Evolutionary conservation across 805 yeast species (phyloP).

Genomic region (Spathaspora hagerdaliae): DNA sequence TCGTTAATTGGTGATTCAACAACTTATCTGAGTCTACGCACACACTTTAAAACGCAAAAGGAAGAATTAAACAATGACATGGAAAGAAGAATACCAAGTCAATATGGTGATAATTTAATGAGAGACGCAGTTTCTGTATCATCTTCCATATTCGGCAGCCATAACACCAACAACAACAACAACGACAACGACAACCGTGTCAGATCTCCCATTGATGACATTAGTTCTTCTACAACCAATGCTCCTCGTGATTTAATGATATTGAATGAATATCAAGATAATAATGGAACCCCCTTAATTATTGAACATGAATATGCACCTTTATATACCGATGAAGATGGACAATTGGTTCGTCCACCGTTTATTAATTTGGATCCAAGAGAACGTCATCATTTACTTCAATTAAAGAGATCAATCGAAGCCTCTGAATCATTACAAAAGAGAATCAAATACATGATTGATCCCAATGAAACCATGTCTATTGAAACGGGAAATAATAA

Average conservation of each 20-base stretch:
- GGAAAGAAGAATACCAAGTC: slow-evolving; percentile 20
- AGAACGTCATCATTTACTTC: slow-evolving; percentile 39
- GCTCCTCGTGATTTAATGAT: not conserved
- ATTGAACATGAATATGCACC: slow-evolving; percentile 33
- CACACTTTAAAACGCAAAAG: slow-evolving; percentile 13
- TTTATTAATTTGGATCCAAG: slow-evolving; percentile 41
- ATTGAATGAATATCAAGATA: not conserved
- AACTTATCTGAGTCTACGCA: slow-evolving; percentile 16
- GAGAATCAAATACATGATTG: slow-evolving; percentile 34
- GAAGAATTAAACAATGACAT: slow-evolving; percentile 20
- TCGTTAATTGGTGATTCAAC: slow-evolving; percentile 11
- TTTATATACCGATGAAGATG: slow-evolving; percentile 31
- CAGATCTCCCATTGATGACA: slow-evolving; percentile 1
- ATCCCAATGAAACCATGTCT: slow-evolving; percentile 34
- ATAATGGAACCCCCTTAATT: slow-evolving; percentile 10
- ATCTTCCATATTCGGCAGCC: not conserved
- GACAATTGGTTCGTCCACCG: slow-evolving; percentile 40
- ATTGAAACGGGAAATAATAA: slow-evolving; percentile 13
- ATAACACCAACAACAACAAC: too few relatives aligned
- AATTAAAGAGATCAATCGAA: slow-evolving; percentile 34
- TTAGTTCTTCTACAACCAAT: not conserved
- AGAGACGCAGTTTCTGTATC: not conserved
- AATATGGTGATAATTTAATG: not conserved
- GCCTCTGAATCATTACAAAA: slow-evolving; percentile 30
- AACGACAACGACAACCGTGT: not conserved